These are phyloP conservation scores for Trichosanthes truncata DNA, from an alignment of 306 rosid species.

Conservation along the genomic window DNA sequence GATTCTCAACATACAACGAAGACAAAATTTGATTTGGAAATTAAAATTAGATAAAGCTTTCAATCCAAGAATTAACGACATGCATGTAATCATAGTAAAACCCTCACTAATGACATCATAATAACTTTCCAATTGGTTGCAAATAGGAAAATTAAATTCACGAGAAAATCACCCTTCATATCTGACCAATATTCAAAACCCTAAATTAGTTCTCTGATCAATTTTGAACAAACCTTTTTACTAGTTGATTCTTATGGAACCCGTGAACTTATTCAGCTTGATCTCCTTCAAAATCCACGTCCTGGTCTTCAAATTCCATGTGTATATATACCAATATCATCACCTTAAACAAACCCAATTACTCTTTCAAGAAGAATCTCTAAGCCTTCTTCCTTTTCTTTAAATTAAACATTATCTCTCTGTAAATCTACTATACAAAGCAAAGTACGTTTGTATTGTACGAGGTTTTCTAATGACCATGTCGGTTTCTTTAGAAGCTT, in stretches of 20 bases:
- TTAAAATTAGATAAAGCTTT: too few species aligned
- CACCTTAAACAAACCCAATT: background rate
- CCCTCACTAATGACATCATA: background rate
- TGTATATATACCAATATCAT: background rate
- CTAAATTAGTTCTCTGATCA: background rate
- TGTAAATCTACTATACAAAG: background rate
- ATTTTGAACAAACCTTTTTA: background rate
- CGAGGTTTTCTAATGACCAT: background rate
- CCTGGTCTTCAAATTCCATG: background rate
- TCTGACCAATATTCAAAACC: background rate
- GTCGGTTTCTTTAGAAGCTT: conserved; percentile 8
- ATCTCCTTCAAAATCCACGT: background rate
- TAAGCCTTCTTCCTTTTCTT: background rate
- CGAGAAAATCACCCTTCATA: background rate
- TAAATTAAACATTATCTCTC: background rate
- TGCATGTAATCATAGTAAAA: background rate
- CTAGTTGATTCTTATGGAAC: background rate
- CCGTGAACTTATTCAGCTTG: background rate
- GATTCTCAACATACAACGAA: too few species aligned
- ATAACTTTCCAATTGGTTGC: background rate
- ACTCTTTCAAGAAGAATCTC: background rate
- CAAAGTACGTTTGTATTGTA: background rate
- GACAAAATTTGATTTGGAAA: too few species aligned
- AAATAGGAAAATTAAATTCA: background rate
- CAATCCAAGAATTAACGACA: background rate